These are phyloP conservation scores for Vanilla planifolia DNA, from an alignment of 106 monocot species.

Conservation along the genomic window DNA sequence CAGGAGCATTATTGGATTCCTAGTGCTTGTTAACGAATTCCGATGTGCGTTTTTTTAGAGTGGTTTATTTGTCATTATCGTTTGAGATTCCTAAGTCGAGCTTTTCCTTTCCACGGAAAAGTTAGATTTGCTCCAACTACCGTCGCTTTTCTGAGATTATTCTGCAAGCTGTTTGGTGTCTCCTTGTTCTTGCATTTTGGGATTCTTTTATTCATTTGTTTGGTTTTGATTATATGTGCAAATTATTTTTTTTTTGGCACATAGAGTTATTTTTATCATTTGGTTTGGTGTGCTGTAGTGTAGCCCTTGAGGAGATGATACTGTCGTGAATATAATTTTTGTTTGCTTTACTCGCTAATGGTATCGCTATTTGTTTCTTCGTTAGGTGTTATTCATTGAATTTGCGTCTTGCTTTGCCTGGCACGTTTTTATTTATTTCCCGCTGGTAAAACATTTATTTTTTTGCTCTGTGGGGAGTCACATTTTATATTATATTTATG, in stretches of 20 bases:
- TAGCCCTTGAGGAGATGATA: no score
- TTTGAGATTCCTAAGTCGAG: not conserved
- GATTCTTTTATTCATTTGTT: not conserved
- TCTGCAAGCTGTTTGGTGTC: not conserved
- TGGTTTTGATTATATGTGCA: not conserved
- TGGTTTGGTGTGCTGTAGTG: not conserved
- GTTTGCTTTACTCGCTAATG: no score
- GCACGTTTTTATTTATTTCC: no score
- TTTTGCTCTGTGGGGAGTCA: not conserved
- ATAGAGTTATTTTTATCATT: not conserved
- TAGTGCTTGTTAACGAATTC: no score
- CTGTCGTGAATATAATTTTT: no score
- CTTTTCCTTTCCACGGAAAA: no score
- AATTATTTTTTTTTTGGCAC: not conserved
- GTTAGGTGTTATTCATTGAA: no score
- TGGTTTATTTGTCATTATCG: not conserved
- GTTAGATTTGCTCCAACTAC: not conserved
- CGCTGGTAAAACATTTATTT: not conserved
- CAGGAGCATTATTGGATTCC: no score
- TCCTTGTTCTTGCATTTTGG: not conserved
- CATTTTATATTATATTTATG: not conserved
- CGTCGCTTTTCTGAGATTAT: not conserved
- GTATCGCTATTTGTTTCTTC: no score
- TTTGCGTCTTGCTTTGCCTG: no score
- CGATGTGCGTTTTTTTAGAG: not conserved